A percentile compares a stretch with the other conserved stretches of the same genome.
Evolutionary conservation across 2,329 filamentous ascomycete genomes (phyloP).

Genomic region (Apiospora pterosperma): DNA sequence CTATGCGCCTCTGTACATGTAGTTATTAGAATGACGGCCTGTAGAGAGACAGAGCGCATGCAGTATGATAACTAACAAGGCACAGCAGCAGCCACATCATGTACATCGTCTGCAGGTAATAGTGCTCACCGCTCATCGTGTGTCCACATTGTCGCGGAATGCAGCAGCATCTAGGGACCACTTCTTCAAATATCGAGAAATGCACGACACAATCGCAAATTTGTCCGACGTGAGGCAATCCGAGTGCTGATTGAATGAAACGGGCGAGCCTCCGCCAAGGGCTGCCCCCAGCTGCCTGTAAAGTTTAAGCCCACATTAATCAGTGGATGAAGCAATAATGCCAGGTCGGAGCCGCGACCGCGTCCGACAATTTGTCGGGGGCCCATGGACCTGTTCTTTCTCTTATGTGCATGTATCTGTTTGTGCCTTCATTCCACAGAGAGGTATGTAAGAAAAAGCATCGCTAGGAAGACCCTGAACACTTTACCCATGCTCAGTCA

Average conservation of each 20-base stretch:
- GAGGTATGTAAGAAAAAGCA: no score
- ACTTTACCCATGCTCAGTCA: background rate
- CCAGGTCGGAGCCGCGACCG: background rate
- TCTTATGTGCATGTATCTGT: no score
- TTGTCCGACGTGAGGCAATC: background rate
- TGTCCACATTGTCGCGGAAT: background rate
- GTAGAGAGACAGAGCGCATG: background rate
- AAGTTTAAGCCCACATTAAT: conserved; percentile 1
- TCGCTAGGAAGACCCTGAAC: background rate
- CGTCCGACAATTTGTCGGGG: background rate
- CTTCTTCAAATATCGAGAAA: background rate
- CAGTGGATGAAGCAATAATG: background rate
- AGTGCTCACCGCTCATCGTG: background rate
- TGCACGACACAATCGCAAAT: background rate
- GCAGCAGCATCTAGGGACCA: background rate
- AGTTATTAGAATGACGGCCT: no score
- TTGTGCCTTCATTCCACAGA: no score
- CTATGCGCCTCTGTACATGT: no score
- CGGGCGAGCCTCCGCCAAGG: background rate
- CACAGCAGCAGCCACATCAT: background rate
- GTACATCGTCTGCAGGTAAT: background rate
- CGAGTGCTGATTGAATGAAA: background rate
- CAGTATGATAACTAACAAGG: background rate
- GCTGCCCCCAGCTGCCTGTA: background rate
- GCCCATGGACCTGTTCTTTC: background rate